phyloP scores from a whole-genome alignment of 2,329 filamentous ascomycete genomes.

The Aspergillus brunneoviolaceus region DNA sequence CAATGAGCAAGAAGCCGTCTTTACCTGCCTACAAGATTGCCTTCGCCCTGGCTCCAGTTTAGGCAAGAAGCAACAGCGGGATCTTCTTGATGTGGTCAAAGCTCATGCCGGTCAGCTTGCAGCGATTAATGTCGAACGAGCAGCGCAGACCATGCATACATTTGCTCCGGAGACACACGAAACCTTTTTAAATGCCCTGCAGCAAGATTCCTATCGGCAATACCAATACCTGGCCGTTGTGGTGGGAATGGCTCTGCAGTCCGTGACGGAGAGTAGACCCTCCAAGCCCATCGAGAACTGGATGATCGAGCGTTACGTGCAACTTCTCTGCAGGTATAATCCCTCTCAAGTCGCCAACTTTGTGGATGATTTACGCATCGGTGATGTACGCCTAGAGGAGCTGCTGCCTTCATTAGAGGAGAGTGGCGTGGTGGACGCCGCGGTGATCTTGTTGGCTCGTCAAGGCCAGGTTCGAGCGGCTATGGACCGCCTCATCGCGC shows the following conservation, averaged over 20 bases:
- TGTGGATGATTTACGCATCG: constrained; percentile 70
- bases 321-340: constrained; percentile 86
- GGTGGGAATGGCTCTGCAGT: constrained; percentile 61
- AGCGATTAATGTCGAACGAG: constrained; percentile 62
- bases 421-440: constrained; percentile 86
- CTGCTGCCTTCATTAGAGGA: constrained; percentile 86
- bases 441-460: constrained; percentile 83
- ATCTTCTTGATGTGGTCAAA: constrained; percentile 67
- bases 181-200: constrained; percentile 62
- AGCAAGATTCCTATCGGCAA: constrained; percentile 63
- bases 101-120: constrained; percentile 66
- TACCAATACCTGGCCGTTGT: constrained; percentile 75
- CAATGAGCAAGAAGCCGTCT: constrained; percentile 71
- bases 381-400: constrained; percentile 74
- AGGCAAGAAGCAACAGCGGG: constrained; percentile 67
- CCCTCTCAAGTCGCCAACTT: constrained; percentile 81
- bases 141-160: constrained; percentile 64
- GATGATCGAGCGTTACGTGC: constrained; percentile 80
- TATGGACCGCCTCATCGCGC: constrained; percentile 79
- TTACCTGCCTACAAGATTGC: constrained; percentile 75
- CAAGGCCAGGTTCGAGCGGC: constrained; percentile 81
- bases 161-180: constrained; percentile 65
- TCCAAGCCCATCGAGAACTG: constrained; percentile 49
- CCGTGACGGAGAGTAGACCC: constrained; percentile 31
- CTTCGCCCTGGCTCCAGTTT: constrained; percentile 65